These are phyloP conservation scores for Cornus florida DNA, from an alignment of 148 eudicot genomes.

Conservation along the genomic window DNA sequence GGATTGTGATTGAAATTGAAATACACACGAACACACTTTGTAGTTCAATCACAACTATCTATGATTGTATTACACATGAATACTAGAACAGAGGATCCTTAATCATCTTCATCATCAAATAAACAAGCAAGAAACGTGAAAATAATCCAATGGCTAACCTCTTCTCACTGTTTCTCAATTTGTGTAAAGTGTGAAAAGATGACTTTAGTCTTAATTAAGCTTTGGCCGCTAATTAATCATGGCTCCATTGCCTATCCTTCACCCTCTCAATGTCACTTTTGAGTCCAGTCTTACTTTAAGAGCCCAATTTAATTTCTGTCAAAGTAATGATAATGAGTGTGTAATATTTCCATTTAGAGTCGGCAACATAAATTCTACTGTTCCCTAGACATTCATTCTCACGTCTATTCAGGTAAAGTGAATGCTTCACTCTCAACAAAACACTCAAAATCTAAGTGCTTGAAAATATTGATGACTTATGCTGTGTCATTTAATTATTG, in stretches of 20 bases:
- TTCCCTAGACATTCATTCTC: background rate
- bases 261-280: slow-evolving; percentile 40
- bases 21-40: too few species aligned
- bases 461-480: background rate
- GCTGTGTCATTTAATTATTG: background rate
- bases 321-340: slow-evolving; percentile 5
- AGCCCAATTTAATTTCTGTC: background rate
- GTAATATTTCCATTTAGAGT: background rate
- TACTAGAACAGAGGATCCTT: too few species aligned
- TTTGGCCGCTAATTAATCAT: slow-evolving; percentile 20
- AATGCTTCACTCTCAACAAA: background rate
- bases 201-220: slow-evolving; percentile 5
- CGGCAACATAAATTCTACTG: background rate
- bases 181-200: background rate
- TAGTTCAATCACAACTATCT: too few species aligned
- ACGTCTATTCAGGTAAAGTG: background rate
- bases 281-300: slow-evolving; percentile 19
- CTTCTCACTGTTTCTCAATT: too few species aligned
- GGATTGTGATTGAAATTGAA: too few species aligned
- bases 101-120: too few species aligned
- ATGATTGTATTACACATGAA: too few species aligned
- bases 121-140: too few species aligned
- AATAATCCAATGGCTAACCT: background rate
- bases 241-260: slow-evolving; percentile 28
- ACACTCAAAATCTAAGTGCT: background rate